These are phyloP conservation scores for Wallacemonas rigidus DNA, from an alignment of 208 protist genomes.

Conservation along the genomic window DNA sequence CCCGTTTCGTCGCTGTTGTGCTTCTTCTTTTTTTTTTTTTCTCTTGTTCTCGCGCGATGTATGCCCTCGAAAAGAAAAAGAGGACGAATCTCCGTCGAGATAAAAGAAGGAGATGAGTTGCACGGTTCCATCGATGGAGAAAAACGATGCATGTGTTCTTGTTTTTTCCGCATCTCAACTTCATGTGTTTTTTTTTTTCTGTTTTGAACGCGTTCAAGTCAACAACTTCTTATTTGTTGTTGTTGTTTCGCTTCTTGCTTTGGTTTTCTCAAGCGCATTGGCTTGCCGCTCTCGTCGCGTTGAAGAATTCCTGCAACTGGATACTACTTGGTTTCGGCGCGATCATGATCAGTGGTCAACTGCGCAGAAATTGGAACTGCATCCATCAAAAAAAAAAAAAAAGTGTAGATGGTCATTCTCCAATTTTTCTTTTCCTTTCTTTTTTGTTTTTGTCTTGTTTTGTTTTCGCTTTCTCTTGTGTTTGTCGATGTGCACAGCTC, in stretches of 20 bases:
- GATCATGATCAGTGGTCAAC: too few relatives aligned
- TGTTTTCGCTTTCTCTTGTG: background rate
- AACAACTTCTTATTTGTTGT: background rate
- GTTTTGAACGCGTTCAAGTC: too few relatives aligned
- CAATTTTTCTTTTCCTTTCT: conserved; percentile 2
- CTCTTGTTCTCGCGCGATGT: conserved; percentile 2
- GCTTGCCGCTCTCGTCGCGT: too few relatives aligned
- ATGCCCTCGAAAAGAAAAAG: too few relatives aligned
- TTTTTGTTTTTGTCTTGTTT: conserved; percentile 20
- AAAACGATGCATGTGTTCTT: background rate
- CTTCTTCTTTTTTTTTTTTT: conserved; percentile 21
- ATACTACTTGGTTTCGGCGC: too few relatives aligned
- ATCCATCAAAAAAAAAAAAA: conserved; percentile 23
- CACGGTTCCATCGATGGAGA: too few relatives aligned
- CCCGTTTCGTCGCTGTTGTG: background rate
- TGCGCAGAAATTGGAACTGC: background rate
- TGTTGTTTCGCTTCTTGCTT: background rate
- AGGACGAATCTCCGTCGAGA: too few relatives aligned
- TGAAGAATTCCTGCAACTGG: too few relatives aligned
- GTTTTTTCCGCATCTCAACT: conserved; percentile 16
- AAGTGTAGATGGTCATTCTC: background rate
- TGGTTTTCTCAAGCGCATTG: too few relatives aligned
- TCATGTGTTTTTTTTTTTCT: conserved; percentile 1
- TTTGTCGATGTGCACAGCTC: background rate
- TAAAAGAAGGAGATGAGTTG: too few relatives aligned